Evolutionary conservation across 805 yeast species (phyloP).

Genomic region (Pichia nanzhaoensis): DNA sequence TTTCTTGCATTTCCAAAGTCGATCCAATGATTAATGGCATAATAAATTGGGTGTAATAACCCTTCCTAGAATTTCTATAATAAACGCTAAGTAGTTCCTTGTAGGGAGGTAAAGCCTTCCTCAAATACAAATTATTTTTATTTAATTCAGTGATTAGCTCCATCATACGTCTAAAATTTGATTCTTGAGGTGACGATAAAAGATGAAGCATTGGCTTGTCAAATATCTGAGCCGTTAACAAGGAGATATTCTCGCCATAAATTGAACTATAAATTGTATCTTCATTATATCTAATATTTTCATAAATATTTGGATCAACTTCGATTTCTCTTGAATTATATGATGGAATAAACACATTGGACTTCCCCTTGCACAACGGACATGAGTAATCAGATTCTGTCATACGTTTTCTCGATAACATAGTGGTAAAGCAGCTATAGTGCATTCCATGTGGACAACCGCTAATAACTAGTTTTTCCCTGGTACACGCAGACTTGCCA

Average conservation of each 20-base stretch:
- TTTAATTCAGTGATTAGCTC: slow-evolving; percentile 17
- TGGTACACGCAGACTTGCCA: slow-evolving; percentile 13
- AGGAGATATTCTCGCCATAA: slow-evolving; percentile 27
- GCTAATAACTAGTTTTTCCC: slow-evolving; percentile 30
- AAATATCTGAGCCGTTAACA: slow-evolving; percentile 24
- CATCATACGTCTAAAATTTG: slow-evolving; percentile 16
- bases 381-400: slow-evolving; percentile 31
- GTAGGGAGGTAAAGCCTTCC: slow-evolving; percentile 1
- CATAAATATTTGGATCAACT: slow-evolving; percentile 17
- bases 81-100: neutral
- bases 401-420: slow-evolving; percentile 21
- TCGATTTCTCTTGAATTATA: slow-evolving; percentile 27
- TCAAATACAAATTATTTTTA: neutral
- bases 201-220: slow-evolving; percentile 23
- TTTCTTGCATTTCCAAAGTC: slow-evolving; percentile 53
- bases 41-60: slow-evolving; percentile 15
- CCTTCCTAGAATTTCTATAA: slow-evolving; percentile 2
- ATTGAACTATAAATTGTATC: neutral
- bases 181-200: slow-evolving; percentile 19
- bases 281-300: neutral
- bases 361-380: slow-evolving; percentile 44
- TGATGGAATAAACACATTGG: slow-evolving; percentile 41
- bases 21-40: slow-evolving; percentile 33
- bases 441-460: slow-evolving; percentile 54
- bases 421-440: slow-evolving; percentile 34